phyloP scores from a whole-genome alignment of 1,284 basidiomycete species.

The Cryptococcus sp. region DNA sequence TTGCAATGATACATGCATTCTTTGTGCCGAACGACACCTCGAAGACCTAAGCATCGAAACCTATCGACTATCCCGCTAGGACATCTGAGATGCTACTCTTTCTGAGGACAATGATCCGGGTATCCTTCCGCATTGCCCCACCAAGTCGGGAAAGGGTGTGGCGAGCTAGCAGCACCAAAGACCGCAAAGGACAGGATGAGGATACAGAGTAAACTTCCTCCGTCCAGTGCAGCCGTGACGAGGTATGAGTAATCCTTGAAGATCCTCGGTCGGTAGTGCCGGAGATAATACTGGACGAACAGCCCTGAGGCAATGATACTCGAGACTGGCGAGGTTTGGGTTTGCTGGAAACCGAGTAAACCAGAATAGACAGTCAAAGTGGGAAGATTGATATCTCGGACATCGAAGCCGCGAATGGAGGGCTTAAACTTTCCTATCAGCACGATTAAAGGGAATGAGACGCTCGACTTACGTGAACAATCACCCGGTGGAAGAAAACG shows the following conservation, averaged over 20 bases:
- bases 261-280: constrained; percentile 16
- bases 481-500: constrained; percentile 9
- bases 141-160: constrained; percentile 20
- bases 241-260: constrained; percentile 22
- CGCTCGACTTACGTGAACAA: background rate
- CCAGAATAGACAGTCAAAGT: constrained; percentile 12
- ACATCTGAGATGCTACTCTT: no score
- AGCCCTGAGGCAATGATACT: constrained; percentile 11
- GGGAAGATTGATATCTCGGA: constrained; percentile 15
- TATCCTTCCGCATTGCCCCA: constrained; percentile 22
- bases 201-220: constrained; percentile 46
- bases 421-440: background rate
- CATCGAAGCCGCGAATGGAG: constrained; percentile 7
- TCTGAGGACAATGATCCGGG: constrained; percentile 22
- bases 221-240: constrained; percentile 41
- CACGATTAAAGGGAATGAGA: constrained; percentile 8
- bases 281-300: constrained; percentile 20
- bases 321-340: constrained; percentile 16
- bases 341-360: constrained; percentile 3
- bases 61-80: no score
- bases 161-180: constrained; percentile 17
- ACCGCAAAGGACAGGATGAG: constrained; percentile 47
- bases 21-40: no score
- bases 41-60: no score
- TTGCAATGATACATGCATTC: no score